Percentiles rank a stretch among this genome's conserved stretches.
These are phyloP conservation scores for Gossypium trilobum DNA, from an alignment of 441 rosid species.

Conservation along the genomic window DNA sequence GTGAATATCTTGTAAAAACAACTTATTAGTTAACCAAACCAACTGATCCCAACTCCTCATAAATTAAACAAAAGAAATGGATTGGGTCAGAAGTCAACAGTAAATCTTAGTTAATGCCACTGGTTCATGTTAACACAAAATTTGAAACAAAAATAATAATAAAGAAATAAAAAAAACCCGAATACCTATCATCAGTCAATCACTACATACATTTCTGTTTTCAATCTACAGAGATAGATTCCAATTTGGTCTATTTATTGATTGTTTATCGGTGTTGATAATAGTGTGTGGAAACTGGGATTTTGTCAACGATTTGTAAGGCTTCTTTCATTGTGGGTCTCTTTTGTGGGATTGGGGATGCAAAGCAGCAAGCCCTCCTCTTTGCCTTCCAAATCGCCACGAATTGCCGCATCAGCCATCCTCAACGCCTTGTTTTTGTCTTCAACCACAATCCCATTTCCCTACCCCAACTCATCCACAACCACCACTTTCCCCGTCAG, in stretches of 20 bases:
- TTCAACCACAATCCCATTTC: slow-evolving; percentile 55
- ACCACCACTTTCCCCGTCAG: slow-evolving; percentile 54
- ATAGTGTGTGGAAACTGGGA: slow-evolving; percentile 30
- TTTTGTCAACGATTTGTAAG: slow-evolving; percentile 51
- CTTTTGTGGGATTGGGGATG: slow-evolving; percentile 60
- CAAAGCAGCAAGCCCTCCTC: slow-evolving; percentile 59
- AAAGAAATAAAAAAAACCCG: neutral
- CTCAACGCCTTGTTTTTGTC: slow-evolving; percentile 48
- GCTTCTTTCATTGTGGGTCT: slow-evolving; percentile 79
- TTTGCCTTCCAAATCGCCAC: slow-evolving; percentile 66
- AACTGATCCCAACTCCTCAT: too few species aligned
- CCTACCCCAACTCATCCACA: slow-evolving; percentile 65
- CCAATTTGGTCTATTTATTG: slow-evolving; percentile 1
- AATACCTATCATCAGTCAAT: slow-evolving; percentile 16
- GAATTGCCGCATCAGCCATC: slow-evolving; percentile 57
- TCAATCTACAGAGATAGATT: slow-evolving; percentile 13
- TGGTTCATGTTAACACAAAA: neutral
- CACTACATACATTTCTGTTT: slow-evolving; percentile 20
- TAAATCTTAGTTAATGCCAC: slow-evolving; percentile 16
- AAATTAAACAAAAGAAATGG: neutral
- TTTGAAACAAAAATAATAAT: slow-evolving; percentile 1
- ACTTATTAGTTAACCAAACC: neutral
- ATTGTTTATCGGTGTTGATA: slow-evolving; percentile 24
- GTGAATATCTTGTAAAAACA: neutral
- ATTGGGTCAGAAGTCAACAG: neutral